Conservation (phyloP, 495 filamentous ascomycete genomes). For the Hypoxylon trugodes region DNA sequence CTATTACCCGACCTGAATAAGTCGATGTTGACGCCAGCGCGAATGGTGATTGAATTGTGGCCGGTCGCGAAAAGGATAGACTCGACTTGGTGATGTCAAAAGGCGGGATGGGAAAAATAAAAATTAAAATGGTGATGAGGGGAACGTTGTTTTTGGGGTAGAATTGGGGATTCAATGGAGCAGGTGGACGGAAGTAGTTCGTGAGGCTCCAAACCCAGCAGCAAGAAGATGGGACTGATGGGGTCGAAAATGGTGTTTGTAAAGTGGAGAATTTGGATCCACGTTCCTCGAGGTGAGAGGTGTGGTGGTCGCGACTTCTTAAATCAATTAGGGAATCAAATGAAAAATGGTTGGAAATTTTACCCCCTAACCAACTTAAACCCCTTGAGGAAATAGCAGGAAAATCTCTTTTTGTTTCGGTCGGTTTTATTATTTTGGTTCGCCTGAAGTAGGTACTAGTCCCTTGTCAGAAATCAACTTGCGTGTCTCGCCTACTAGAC, state of each 20-base stretch:
- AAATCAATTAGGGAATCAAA: slow-evolving; percentile 43
- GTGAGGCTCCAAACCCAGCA: slow-evolving; percentile 46
- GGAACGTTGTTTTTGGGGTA: slow-evolving; percentile 47
- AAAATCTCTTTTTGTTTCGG: slow-evolving; percentile 37
- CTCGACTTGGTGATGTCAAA: slow-evolving; percentile 34
- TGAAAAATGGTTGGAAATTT: slow-evolving; percentile 27
- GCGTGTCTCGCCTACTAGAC: slow-evolving; percentile 29
- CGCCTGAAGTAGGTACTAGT: slow-evolving; percentile 38
- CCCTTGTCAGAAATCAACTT: slow-evolving; percentile 41
- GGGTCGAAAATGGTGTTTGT: slow-evolving; percentile 54
- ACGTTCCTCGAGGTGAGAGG: slow-evolving; percentile 48
- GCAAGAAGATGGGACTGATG: slow-evolving; percentile 60
- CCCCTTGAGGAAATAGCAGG: slow-evolving; percentile 32
- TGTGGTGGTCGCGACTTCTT: slow-evolving; percentile 46
- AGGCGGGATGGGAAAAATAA: slow-evolving; percentile 21
- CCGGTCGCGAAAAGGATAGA: slow-evolving; percentile 34
- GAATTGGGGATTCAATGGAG: slow-evolving; percentile 47
- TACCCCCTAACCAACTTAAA: slow-evolving; percentile 24
- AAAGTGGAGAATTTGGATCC: slow-evolving; percentile 48
- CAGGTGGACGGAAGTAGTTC: slow-evolving; percentile 44
- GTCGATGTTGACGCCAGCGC: slow-evolving; percentile 43
- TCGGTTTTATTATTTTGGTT: slow-evolving; percentile 38
- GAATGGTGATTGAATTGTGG: slow-evolving; percentile 31
- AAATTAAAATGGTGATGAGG: slow-evolving; percentile 40
- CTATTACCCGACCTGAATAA: slow-evolving; percentile 42